Base-by-base conservation (phyloP, 2,329 filamentous ascomycete genomes). In the Xylariaceae sp. region DNA sequence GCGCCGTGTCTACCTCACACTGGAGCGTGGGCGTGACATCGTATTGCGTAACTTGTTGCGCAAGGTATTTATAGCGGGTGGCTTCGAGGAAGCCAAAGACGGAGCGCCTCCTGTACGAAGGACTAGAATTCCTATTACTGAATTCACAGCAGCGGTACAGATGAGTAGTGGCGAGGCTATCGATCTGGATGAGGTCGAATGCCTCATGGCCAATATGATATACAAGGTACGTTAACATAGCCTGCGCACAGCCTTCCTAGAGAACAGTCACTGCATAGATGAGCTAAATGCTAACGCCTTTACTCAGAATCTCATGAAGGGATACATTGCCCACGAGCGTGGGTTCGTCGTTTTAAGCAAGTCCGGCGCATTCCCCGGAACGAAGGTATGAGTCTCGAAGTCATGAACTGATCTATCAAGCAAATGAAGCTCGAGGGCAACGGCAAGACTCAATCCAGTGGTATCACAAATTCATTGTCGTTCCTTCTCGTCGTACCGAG, bases 131-230 rank as follows among this genome's bases (percentile, higher is more conserved):
- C 88, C 90, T 0, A 82, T 97, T 11, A 80, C 83, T 10, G 90
- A 97, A 67, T 97, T 99, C 68, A 86, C 85, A 23, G 89, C 91
- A 5, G 95, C 91, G 6, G 83, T 97, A 61, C 87, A 87, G 70
- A 81, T 96, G 67, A 87, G 86, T 55, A 87, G 83, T 65, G 79
- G 81, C 57, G 80, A 89, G 70, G 76, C 80, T 39, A 79, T 95
- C 39, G 94, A 97, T 67, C 81, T 83, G 37, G 95, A 99, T 71
- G 94, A 99, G 74, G 92, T 97, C 3, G 95, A 99, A 74, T 99
- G 94, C 73, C 77, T 97, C 68, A 72, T 99, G 69, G 91, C 94
- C 34, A 97, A 97, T 72, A 90, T 97, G 83, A 96, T 99, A 63
- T 99, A 97, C 80, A 99, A 97, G 85, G 93, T 96, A 75, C 66